phyloP scores from a whole-genome alignment of 2,329 filamentous ascomycete species.

The Pezicula neosporulosa region DNA sequence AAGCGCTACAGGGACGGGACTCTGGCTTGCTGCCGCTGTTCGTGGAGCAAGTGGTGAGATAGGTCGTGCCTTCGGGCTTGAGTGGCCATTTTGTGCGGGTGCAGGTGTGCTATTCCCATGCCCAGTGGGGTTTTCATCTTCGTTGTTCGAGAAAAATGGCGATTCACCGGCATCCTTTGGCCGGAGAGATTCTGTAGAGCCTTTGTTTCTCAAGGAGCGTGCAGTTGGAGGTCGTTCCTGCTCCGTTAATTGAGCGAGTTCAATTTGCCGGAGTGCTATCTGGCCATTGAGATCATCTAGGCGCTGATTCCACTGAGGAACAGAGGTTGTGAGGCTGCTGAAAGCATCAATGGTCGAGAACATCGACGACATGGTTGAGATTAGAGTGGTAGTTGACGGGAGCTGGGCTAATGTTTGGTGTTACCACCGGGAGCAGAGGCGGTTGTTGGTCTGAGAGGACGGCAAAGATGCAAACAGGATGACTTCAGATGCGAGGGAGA shows the following conservation, averaged over 20 bases:
- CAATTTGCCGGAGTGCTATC: constrained; percentile 58
- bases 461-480: no score
- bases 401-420: no score
- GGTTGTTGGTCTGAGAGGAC: no score
- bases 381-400: neutral
- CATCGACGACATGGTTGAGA: neutral
- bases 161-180: constrained; percentile 23
- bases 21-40: constrained; percentile 8
- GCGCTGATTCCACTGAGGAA: constrained; percentile 57
- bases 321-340: constrained; percentile 48
- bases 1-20: constrained; percentile 11
- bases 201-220: constrained; percentile 30
- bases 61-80: constrained; percentile 4
- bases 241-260: constrained; percentile 48
- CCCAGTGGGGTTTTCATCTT: constrained; percentile 11
- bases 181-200: constrained; percentile 29
- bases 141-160: constrained; percentile 9
- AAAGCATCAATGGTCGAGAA: constrained; percentile 47
- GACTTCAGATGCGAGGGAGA: no score
- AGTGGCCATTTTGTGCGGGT: constrained; percentile 8
- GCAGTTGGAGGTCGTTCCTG: constrained; percentile 26
- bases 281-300: constrained; percentile 58
- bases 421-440: no score
- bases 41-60: constrained; percentile 15
- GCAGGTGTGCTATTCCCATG: constrained; percentile 12